Evolutionary conservation across 352 stramenopile species (phyloP), one percentile per base, ranked within the genome.

Genomic region (Peronosclerospora sorghi): DNA sequence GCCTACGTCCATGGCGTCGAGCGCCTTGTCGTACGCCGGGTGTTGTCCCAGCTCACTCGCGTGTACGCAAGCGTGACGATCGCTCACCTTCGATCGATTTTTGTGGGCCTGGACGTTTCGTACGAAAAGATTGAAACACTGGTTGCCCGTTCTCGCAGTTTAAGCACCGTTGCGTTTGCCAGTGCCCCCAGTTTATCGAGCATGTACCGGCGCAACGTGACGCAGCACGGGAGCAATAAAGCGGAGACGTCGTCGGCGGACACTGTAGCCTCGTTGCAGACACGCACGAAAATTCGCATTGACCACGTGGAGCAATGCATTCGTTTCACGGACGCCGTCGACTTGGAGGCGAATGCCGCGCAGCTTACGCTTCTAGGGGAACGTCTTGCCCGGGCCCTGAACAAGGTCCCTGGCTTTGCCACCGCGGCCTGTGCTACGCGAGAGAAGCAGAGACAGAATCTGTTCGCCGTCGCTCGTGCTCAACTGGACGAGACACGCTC

Each of bases 51-150:
- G 66, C 73, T 93, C 30, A 91, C 75, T 15, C 72, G 73, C 41
- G 75, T 93, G 32, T 95, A 95, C 62, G 77, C 83, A 44, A 91
- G 72, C 18, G 83, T 95, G 23, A 91, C 77, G 3, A 83, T 95
- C 18, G 61, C 63, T 37, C 83, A 91, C 53, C 55, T 93, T 34
- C 62, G 78, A 26, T 83, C 68, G 40, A 96, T 98, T 59, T 92
- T 95, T 8, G 68, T 79, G 13, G 77, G 73, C 1, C 49, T 90
- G 20, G 60, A 73, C 43, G 65, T 86, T 39, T 80, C 54, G 14
- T 83, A 83, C 56, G 64, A 81, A 30, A 71, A 88, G 28, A 94
- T 97, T 37, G 84, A 91, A 51, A 63, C 83, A 28, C 62, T 96
- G 12, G 93, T 97, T 38, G 71, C 83, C 19, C 73, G 83, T 40